Evolutionary conservation across 768 basidiomycete genomes (phyloP), one percentile per base, ranked within the genome.

Genomic region (Sporobolomyces roseus): DNA sequence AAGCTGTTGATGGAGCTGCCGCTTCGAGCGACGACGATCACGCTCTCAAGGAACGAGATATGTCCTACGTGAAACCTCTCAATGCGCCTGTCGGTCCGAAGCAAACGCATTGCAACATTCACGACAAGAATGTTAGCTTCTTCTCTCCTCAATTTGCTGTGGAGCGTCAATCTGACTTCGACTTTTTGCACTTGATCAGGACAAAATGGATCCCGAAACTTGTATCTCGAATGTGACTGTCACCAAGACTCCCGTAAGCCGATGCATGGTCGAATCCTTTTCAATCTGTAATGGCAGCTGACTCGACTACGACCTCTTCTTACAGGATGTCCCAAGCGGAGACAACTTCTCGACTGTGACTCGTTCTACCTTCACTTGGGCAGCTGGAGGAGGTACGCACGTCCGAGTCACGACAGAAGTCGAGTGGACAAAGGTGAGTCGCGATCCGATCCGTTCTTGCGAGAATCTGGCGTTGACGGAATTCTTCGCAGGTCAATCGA

Each of bases 31-130:
- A 84, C 0, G 84, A 82, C 21, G 84, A 86, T 36, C 84, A 85
- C 61, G 83, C 90, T 33, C 84, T 94, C 7, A 82, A 86, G 51
- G 41, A 86, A 32, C 85, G 93, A n/a, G 90, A 91, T 73, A 91
- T 93, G 87, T 90, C 90, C 23, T 98, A 97, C 78, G 90, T 96
- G 80, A 96, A 93, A 77, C 93, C 93, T 0, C 81, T 98, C 43
- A 85, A 84, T 68, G 91, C 85, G 1, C 85, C 86, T 56, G 84
- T 98, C 32, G 94, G 94, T 0, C 94, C 93, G 1, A 63, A 65
- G 27, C 62, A 43, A 17, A 92, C 93, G 16, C 93, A 92, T 77
- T 97, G 94, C 81, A 89, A 93, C 80, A 86, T 97, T 63, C 83
- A 84, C 58, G 93, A 98, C 75, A 90, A 93, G 80, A 85, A 83